Evolutionary conservation across 2,329 filamentous ascomycete species (phyloP).

Genomic region (Aspergillus tamarii): DNA sequence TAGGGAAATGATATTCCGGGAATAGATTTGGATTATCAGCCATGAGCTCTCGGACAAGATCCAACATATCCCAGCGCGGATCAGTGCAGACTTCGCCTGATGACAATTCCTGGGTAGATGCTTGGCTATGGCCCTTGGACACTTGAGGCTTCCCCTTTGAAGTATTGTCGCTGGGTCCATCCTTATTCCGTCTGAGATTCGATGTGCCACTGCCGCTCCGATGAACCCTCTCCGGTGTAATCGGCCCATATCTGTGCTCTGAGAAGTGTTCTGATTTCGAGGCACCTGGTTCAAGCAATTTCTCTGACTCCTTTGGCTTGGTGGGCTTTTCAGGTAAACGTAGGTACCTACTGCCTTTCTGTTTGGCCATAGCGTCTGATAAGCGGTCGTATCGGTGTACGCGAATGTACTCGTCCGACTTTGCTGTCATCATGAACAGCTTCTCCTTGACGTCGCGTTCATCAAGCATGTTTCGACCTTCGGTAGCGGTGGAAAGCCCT

Average conservation of each 20-base stretch:
- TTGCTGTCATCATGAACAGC: conserved; percentile 23
- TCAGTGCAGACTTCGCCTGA: background rate
- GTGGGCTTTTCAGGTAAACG: background rate
- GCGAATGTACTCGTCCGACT: conserved; percentile 18
- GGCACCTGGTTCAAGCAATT: background rate
- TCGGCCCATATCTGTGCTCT: background rate
- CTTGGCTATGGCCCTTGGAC: background rate
- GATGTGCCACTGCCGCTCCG: background rate
- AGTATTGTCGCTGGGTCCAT: too few relatives aligned
- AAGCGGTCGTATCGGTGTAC: conserved; percentile 12
- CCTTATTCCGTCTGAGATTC: background rate
- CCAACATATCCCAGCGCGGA: conserved; percentile 5
- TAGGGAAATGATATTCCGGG: background rate
- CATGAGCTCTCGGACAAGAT: conserved; percentile 1
- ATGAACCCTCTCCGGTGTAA: background rate
- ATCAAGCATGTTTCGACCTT: conserved; percentile 10
- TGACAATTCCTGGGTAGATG: background rate
- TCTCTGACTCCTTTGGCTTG: too few relatives aligned
- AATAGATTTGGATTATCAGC: background rate
- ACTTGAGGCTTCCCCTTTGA: background rate
- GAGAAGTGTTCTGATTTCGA: background rate
- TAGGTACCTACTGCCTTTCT: background rate
- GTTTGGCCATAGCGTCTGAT: background rate
- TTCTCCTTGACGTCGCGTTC: conserved; percentile 6
- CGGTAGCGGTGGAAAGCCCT: conserved; percentile 15